Base-by-base conservation (phyloP, 179 eudicot species). In the Pouteria campechiana region DNA sequence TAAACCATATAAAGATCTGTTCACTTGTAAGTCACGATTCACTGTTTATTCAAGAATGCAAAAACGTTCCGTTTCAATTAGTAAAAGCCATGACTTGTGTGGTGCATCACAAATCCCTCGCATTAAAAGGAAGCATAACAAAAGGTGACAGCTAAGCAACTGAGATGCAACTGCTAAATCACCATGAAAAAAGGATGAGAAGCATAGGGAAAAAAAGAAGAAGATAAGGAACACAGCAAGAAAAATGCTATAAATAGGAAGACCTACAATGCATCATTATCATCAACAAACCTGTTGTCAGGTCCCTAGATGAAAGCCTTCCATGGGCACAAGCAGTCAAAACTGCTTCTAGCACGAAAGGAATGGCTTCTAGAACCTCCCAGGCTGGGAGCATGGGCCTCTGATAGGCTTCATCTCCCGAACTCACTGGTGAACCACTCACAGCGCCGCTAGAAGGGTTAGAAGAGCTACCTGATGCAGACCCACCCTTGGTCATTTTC, bases 331-430 rank as follows among this genome's bases (percentile, higher is more conserved):
- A 65, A 42, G 68, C 68, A 19, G 68, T 60, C 27, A 64, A 36
- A 33, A 45, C 42, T 36, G 64, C 67, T 37, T 65, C 76, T 32
- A 70, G 61, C 21, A 61, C 72, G 48, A 60, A 60, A 7, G 76
- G 76, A 25, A 65, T 47, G 17, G 76, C 76, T 65, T 70, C 76
- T 49, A 70, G 39, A 32, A 70, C 36, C 34, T 64, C 71, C 76
- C 76, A 70, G 9, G 71, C 76, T 8, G 76, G 57, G 28, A 64
- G 60, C 20, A 34, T 18, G 45, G 60, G 68, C 32, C 25, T 52
- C 23, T 21, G 57, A 20, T 24, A 30, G 27, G 46, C 29, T 39
- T 55, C 67, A 27, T 70, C 68, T 48, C 27, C 55, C 7, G 22
- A 15, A 41, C 45, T 30, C 17, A 25, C 63, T 2, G 48, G 20